Base-by-base conservation (phyloP, 139 green algal genomes). In the Chlamydomonas schloesseri region DNA sequence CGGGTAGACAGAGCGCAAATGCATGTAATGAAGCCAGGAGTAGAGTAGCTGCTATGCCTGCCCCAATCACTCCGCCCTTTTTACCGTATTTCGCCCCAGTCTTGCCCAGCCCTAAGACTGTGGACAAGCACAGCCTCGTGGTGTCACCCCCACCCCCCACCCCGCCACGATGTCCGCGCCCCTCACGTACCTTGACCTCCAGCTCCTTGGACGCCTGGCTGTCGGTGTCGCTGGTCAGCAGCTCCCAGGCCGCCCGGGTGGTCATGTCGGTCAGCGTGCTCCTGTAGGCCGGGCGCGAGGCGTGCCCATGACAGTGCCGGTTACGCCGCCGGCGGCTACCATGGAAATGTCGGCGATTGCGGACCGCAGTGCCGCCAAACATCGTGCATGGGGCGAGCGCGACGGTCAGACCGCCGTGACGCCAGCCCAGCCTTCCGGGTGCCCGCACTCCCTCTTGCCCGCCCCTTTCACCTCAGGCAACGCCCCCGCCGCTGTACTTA, bases 131-230 rank as follows among this genome's bases (percentile, higher is more conserved):
- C n/a, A n/a, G n/a, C n/a, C n/a, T n/a, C n/a, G n/a, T n/a, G n/a
- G n/a, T 50, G 4, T 8, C 69, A 24, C 0, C 20, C 17, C 33
- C 8, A 73, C 34, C 0, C 9, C 10, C 2, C 68, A 46, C 68
- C 5, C 6, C 0, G 18, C 18, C 33, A 5, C 33, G 24, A 36
- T 28, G 10, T 29, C 6, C 13, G 15, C 36, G 21, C 20, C 55
- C 18, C 17, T 21, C 50, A 15, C 57, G n/a, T n/a, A 85, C 79
- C 47, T 68, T 76, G 11, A 8, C 47, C 69, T 85, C 79, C 14
- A 85, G 57, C 50, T 85, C 79, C 65, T 69, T 42, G 17, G 79
- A 31, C 29, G 76, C 79, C 8, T 67, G 79, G 33, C 79, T 53
- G 10, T 85, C 67, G 14, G 79, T 15, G 21, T 57, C 58, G 21